phyloP scores from a whole-genome alignment of 345 rosid species.

The Combretum micranthum region DNA sequence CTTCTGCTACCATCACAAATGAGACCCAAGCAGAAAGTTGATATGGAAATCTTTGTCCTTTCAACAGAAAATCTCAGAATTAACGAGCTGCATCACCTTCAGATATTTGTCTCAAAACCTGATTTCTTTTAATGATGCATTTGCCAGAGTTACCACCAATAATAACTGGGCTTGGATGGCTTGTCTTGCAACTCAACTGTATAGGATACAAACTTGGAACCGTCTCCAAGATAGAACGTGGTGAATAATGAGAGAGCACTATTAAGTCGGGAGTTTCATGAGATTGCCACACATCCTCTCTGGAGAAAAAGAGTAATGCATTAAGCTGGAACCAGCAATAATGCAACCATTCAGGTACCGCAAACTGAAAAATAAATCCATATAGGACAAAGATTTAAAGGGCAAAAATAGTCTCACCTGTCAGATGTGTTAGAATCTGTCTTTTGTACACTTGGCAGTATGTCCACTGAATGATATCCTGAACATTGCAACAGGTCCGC shows the following conservation, averaged over 20 bases:
- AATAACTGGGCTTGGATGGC: slow-evolving; percentile 12
- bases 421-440: slow-evolving; percentile 14
- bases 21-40: background rate
- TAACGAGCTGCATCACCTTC: background rate
- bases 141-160: slow-evolving; percentile 1
- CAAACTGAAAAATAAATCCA: background rate
- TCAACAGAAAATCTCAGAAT: background rate
- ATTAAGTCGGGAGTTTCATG: slow-evolving; percentile 38
- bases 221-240: slow-evolving; percentile 46
- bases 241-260: slow-evolving; percentile 27
- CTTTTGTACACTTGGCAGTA: no score
- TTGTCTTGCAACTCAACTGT: slow-evolving; percentile 7
- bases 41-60: background rate
- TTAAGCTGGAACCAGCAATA: slow-evolving; percentile 32
- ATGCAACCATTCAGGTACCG: slow-evolving; percentile 9
- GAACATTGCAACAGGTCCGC: no score
- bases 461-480: no score
- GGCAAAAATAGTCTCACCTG: slow-evolving; percentile 23
- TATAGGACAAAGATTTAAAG: no score
- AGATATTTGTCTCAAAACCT: slow-evolving; percentile 2
- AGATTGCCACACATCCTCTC: slow-evolving; percentile 36
- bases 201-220: slow-evolving; percentile 38
- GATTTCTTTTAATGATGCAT: background rate
- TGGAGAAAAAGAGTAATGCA: slow-evolving; percentile 47
- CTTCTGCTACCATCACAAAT: background rate